These are phyloP conservation scores for Coniochaeta sp. DNA, from an alignment of 2,329 filamentous ascomycete genomes.

Conservation along the genomic window DNA sequence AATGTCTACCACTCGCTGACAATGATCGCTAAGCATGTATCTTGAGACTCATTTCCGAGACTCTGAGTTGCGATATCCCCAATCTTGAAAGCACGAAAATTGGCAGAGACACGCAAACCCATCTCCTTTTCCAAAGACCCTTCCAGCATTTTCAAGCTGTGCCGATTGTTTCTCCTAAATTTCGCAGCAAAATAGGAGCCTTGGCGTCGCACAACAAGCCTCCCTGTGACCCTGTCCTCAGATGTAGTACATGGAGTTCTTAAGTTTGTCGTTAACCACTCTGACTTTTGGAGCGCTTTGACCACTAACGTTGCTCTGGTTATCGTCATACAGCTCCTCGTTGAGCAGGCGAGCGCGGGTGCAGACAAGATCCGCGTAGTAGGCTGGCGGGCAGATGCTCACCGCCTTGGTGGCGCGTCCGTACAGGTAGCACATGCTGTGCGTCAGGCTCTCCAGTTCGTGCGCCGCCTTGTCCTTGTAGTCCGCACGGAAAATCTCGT, in stretches of 20 bases:
- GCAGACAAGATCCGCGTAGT: constrained; percentile 84
- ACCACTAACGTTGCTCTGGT: not conserved
- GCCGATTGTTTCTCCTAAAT: no score
- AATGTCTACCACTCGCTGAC: no score
- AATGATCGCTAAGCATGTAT: no score
- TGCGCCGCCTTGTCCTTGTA: constrained; percentile 45
- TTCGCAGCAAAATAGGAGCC: no score
- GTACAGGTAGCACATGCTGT: constrained; percentile 76
- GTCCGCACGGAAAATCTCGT: constrained; percentile 55
- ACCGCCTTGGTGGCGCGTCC: constrained; percentile 85
- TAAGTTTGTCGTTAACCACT: constrained; percentile 37
- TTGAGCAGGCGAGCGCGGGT: constrained; percentile 70
- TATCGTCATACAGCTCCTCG: constrained; percentile 48
- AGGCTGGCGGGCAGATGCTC: constrained; percentile 79
- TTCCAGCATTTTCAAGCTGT: no score
- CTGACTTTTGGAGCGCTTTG: no score
- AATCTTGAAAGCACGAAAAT: no score
- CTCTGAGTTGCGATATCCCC: no score
- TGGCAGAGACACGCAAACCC: no score
- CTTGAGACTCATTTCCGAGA: no score
- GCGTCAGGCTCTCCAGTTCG: constrained; percentile 64
- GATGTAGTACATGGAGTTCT: constrained; percentile 51
- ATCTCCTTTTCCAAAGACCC: no score
- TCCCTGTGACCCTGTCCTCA: constrained; percentile 24
- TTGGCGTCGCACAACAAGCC: no score